A percentile compares a stretch with the other conserved stretches of the same genome.
These are phyloP conservation scores for Apophysomyces sp. DNA, from an alignment of 371 early-diverging fungal genomes.

Conservation along the genomic window DNA sequence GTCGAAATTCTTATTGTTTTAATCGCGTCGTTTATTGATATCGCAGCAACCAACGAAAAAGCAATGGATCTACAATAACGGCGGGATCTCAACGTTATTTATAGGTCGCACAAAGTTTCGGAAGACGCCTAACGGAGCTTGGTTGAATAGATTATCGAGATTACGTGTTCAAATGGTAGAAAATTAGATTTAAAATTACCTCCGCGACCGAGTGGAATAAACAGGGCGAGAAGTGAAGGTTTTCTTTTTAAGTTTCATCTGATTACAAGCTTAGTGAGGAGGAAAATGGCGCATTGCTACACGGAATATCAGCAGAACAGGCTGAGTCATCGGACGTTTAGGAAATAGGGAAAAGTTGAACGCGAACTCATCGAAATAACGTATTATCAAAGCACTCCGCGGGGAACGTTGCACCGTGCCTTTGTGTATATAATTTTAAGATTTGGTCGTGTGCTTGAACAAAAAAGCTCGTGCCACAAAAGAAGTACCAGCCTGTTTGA, in stretches of 20 bases:
- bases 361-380: background rate
- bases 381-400: background rate
- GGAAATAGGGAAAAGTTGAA: background rate
- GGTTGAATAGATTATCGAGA: background rate
- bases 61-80: background rate
- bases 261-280: no score
- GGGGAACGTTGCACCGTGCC: background rate
- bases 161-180: background rate
- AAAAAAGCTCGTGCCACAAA: background rate
- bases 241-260: no score
- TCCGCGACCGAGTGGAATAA: no score
- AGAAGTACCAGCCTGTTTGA: background rate
- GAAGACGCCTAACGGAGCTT: background rate
- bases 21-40: background rate
- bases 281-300: no score
- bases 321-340: background rate
- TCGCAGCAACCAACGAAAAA: background rate
- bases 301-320: background rate
- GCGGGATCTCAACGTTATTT: background rate
- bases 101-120: background rate
- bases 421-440: background rate
- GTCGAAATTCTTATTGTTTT: background rate
- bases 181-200: background rate
- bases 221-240: no score
- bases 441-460: background rate